Percentiles rank a stretch among this genome's conserved stretches.
Conservation (phyloP, 306 rosid genomes). For the Lablab purpureus region DNA sequence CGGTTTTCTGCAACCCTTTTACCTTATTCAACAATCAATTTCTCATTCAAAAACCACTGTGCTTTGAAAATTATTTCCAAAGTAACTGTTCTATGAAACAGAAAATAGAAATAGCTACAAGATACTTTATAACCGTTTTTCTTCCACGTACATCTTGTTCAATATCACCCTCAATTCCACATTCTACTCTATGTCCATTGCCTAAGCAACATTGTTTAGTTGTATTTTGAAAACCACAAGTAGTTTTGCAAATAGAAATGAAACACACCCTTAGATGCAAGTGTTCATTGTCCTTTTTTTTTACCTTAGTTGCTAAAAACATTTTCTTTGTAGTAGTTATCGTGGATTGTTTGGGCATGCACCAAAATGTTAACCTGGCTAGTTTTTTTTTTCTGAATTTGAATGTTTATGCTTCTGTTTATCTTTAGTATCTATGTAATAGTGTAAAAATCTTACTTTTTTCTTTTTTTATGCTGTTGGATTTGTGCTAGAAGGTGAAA, state of each 20-base stretch:
- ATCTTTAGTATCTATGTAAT: background rate
- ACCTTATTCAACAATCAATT: no score
- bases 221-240: no score
- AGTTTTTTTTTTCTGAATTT: background rate
- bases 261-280: background rate
- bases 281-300: background rate
- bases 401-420: background rate
- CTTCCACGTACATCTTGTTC: background rate
- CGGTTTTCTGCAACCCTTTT: no score
- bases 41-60: no score
- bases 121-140: background rate
- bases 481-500: conserved; percentile 13
- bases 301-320: background rate
- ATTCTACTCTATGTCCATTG: background rate
- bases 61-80: background rate
- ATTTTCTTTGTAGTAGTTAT: background rate
- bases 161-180: background rate
- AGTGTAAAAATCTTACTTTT: background rate
- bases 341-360: background rate
- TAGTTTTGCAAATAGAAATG: no score
- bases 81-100: no score
- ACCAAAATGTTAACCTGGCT: background rate
- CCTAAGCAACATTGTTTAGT: background rate
- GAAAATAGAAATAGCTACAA: no score
- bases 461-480: background rate